phyloP scores from a whole-genome alignment of 129 eudicot genomes.

The Solidago caesia region DNA sequence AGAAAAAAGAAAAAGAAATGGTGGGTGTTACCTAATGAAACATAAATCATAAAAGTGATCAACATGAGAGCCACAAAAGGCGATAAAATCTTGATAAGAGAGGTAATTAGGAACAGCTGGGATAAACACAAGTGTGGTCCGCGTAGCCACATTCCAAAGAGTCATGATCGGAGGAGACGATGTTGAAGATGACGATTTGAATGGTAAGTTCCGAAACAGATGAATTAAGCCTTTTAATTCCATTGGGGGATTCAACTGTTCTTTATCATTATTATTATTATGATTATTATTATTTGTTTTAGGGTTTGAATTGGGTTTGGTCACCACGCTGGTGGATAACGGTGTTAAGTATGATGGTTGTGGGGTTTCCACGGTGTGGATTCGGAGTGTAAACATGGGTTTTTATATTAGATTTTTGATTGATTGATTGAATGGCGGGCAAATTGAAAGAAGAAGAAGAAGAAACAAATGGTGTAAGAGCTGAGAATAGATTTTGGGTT shows the following conservation, averaged over 20 bases:
- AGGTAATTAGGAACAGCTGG: conserved; percentile 85
- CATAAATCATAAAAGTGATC: conserved; percentile 57
- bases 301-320: conserved; percentile 20
- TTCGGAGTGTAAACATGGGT: conserved; percentile 56
- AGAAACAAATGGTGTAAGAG: too few relatives aligned
- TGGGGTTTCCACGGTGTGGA: conserved; percentile 64
- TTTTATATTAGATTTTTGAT: conserved; percentile 37
- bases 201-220: conserved; percentile 69
- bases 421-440: background rate
- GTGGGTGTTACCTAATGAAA: conserved; percentile 56
- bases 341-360: conserved; percentile 45
- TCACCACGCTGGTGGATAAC: conserved; percentile 29
- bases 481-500: too few relatives aligned
- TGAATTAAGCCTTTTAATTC: conserved; percentile 71
- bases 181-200: conserved; percentile 35
- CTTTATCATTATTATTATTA: too few relatives aligned
- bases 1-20: too few relatives aligned
- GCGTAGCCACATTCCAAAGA: conserved; percentile 39
- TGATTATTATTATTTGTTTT: background rate
- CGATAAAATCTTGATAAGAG: conserved; percentile 63
- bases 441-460: background rate
- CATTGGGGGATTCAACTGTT: conserved; percentile 10
- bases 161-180: conserved; percentile 28
- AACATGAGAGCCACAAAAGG: conserved; percentile 60
- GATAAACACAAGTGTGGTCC: conserved; percentile 58